Evolutionary conservation across 1,284 basidiomycete genomes (phyloP).

Genomic region (Coniferiporia sulphurascens): DNA sequence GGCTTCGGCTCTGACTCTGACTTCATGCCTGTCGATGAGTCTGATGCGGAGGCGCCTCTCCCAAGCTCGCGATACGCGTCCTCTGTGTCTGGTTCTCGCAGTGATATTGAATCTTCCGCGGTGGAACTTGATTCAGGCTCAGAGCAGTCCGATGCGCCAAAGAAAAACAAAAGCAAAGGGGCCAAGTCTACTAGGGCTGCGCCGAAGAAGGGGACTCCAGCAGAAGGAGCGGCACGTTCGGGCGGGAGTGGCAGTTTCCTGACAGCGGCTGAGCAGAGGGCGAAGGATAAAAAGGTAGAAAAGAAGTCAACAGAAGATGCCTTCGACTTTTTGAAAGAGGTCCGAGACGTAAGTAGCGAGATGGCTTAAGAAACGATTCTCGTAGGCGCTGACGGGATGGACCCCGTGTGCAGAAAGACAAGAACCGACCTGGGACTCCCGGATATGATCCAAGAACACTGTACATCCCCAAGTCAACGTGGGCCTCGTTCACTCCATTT

Average conservation of each 20-base stretch:
- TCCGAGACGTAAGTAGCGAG: slow-evolving; percentile 57
- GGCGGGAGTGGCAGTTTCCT: slow-evolving; percentile 50
- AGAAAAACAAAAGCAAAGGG: slow-evolving; percentile 25
- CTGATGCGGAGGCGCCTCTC: slow-evolving; percentile 25
- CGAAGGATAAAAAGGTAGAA: slow-evolving; percentile 72
- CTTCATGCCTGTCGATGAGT: slow-evolving; percentile 27
- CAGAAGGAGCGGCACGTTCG: slow-evolving; percentile 20
- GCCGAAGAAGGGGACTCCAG: slow-evolving; percentile 27
- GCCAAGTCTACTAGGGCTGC: slow-evolving; percentile 22
- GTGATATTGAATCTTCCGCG: slow-evolving; percentile 11
- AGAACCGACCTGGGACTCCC: slow-evolving; percentile 71
- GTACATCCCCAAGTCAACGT: slow-evolving; percentile 73
- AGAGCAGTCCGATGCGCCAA: slow-evolving; percentile 18
- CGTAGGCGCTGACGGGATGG: neutral
- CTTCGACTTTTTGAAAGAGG: slow-evolving; percentile 77
- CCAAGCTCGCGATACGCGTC: slow-evolving; percentile 14
- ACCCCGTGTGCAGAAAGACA: slow-evolving; percentile 63
- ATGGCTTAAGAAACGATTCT: neutral
- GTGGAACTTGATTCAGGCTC: slow-evolving; percentile 11
- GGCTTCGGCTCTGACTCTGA: slow-evolving; percentile 15
- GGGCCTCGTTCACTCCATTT: slow-evolving; percentile 90
- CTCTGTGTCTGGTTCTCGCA: slow-evolving; percentile 11
- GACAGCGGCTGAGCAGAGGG: slow-evolving; percentile 82
- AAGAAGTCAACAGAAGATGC: slow-evolving; percentile 80
- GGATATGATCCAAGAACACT: slow-evolving; percentile 94